Conservation (phyloP, 139 green algal genomes). For the Chlorella sp. region DNA sequence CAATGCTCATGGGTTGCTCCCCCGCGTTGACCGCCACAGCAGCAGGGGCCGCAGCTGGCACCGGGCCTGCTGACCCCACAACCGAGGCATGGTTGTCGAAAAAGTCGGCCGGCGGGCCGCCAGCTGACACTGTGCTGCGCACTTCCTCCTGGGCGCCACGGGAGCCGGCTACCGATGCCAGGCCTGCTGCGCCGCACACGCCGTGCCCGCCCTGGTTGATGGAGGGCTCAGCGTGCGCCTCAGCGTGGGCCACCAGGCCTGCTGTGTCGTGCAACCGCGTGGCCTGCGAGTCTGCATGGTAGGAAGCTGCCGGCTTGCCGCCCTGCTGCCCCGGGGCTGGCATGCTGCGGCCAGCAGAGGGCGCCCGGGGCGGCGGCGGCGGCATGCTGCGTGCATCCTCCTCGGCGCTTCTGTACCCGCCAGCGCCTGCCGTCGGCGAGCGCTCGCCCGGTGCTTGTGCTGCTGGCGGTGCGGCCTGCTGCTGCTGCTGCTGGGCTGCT, state of each 20-base stretch:
- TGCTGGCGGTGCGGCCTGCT: not conserved
- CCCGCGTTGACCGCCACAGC: not conserved
- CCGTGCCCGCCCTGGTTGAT: conserved; percentile 32
- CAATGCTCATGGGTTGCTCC: conserved; percentile 13
- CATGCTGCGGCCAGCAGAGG: not conserved
- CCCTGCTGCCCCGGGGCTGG: not conserved
- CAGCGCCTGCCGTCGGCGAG: not conserved
- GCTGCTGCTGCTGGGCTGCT: conserved; percentile 4
- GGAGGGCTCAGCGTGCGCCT: conserved; percentile 18
- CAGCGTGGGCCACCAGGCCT: not conserved
- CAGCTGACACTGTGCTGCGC: not conserved
- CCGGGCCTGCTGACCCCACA: not conserved
- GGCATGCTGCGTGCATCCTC: conserved; percentile 41
- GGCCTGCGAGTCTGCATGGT: conserved; percentile 42
- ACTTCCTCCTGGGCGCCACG: not conserved
- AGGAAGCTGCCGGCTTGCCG: conserved; percentile 22
- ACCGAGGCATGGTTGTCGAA: not conserved
- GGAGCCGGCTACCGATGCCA: not conserved
- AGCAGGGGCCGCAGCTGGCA: not conserved
- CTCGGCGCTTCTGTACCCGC: not conserved
- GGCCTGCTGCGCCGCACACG: not conserved
- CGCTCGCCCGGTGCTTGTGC: not conserved
- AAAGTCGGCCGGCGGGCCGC: conserved; percentile 3
- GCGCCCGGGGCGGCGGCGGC: conserved; percentile 33
- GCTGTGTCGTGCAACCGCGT: conserved; percentile 34